Conservation (phyloP, 1,284 basidiomycete genomes). For the Ceratobasidium sp. region DNA sequence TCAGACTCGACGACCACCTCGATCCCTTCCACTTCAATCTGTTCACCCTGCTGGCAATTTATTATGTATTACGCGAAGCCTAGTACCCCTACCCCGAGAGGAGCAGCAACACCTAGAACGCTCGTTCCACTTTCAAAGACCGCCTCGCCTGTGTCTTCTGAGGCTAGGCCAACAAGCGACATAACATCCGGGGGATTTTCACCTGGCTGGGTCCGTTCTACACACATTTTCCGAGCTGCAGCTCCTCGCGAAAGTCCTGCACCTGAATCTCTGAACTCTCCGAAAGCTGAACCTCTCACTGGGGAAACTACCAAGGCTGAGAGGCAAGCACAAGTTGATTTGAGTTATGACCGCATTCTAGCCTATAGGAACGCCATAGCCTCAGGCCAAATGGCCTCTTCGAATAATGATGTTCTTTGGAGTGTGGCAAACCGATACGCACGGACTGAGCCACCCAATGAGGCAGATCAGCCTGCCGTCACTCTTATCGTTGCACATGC, state of each 20-base stretch:
- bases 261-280: neutral
- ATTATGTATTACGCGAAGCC: slow-evolving; percentile 39
- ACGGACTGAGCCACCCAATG: slow-evolving; percentile 51
- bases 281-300: neutral
- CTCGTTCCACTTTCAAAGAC: slow-evolving; percentile 28
- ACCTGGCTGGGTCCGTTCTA: slow-evolving; percentile 28
- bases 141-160: neutral
- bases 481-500: slow-evolving; percentile 83
- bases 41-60: neutral
- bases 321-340: slow-evolving; percentile 16
- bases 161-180: neutral
- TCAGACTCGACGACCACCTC: slow-evolving; percentile 40
- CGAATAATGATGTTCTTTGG: slow-evolving; percentile 60
- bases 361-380: slow-evolving; percentile 9
- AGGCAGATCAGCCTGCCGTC: slow-evolving; percentile 58
- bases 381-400: neutral
- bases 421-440: slow-evolving; percentile 71
- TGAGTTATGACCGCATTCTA: slow-evolving; percentile 9
- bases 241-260: slow-evolving; percentile 28
- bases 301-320: slow-evolving; percentile 27
- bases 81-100: slow-evolving; percentile 12
- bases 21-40: neutral
- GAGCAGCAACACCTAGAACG: slow-evolving; percentile 14
- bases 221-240: slow-evolving; percentile 32
- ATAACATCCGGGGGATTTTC: neutral